These are phyloP conservation scores for Nepenthes gracilis DNA, from an alignment of 148 eudicot genomes.

Conservation along the genomic window DNA sequence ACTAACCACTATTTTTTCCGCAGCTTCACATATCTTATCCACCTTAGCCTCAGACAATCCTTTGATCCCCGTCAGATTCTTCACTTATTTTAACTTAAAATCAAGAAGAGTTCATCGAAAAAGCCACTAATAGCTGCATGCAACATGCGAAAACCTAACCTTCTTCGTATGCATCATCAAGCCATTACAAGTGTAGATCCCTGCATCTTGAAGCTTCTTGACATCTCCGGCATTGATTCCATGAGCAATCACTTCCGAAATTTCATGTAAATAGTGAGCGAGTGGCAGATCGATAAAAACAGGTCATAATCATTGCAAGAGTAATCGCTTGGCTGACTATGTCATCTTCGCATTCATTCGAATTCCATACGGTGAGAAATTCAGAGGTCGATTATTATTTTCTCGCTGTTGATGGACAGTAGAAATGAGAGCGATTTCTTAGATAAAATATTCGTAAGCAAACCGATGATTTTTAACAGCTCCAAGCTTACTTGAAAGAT, in stretches of 20 bases:
- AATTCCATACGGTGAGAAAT: no score
- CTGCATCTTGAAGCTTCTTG: conserved; percentile 93
- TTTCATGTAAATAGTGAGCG: background rate
- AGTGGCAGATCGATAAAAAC: conserved; percentile 2
- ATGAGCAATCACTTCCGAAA: conserved; percentile 53
- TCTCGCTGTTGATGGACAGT: no score
- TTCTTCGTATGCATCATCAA: conserved; percentile 98
- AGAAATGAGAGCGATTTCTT: no score
- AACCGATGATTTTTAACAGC: no score
- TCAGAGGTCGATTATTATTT: no score
- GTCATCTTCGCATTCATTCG: background rate
- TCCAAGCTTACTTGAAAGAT: no score
- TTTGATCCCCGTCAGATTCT: conserved; percentile 89
- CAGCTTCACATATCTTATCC: conserved; percentile 95
- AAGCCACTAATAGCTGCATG: background rate
- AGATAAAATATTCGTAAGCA: no score
- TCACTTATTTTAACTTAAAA: conserved; percentile 3
- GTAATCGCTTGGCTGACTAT: background rate
- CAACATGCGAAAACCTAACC: conserved; percentile 22
- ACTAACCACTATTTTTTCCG: conserved; percentile 89
- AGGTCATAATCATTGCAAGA: background rate
- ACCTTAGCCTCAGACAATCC: conserved; percentile 99
- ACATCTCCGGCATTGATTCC: conserved; percentile 97
- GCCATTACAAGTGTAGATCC: conserved; percentile 90
- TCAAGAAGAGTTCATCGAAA: background rate